Base-by-base conservation (phyloP, 306 rosid species). In the Acacia melanoxylon region DNA sequence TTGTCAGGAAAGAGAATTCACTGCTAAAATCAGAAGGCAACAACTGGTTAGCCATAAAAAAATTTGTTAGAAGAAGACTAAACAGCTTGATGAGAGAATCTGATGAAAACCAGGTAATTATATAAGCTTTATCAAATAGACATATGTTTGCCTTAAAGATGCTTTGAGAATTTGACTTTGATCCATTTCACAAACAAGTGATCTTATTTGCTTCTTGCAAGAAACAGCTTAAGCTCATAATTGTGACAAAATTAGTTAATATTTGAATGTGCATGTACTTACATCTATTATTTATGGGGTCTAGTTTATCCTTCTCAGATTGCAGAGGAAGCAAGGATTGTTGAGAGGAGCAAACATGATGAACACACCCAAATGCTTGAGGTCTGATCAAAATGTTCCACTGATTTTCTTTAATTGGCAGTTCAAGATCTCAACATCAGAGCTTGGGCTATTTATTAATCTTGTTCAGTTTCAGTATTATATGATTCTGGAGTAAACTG, bases 101-200 rank as follows among this genome's bases (percentile, higher is more conserved):
- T 25, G 42, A 46, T 66, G 44, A 66, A 27, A 33, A 72, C 22
- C 59, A 72, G 76, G 76, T 72, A 9, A 72, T 72, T 46, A 29
- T 63, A 2, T 16, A 52, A 63, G 69, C 69, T 63, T 63, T 10
- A 22, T 9, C 25, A 19, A 19, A 52, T 10, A 35, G 1, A 52
- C 11, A 54, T 2, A 46, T 14, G 29, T 5, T 0, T 20, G 12
- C 17, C 17, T 13, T 46, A 10, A 9, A 58, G 5, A 11, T 10
- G 20, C 11, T 2, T 48, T 48, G 1, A 14, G 19, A 48, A 14
- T 14, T 48, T 15, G 14, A 48, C 13, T 15, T 48, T 15, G 6
- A 48, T 48, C 33, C 2, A 29, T 27, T 27, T 27, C 29, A 27
- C 29, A 27, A 27, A 27, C 29, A 27, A 27, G 15, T 46, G 51